Evolutionary conservation across 352 stramenopile genomes (phyloP).

Genomic region (Pilasporangium apinafurcum): DNA sequence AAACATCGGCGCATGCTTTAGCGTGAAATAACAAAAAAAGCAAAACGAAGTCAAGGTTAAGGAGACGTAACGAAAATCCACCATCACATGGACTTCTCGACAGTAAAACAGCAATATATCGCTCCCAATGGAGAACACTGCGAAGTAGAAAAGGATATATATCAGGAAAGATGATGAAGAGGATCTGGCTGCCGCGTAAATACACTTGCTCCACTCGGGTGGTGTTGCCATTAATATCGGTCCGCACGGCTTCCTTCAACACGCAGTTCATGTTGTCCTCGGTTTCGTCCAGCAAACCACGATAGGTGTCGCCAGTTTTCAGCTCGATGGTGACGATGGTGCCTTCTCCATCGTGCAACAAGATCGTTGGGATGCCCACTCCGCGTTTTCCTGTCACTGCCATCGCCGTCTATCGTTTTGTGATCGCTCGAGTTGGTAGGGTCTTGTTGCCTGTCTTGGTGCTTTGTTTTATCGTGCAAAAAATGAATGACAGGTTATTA

Average conservation of each 20-base stretch:
- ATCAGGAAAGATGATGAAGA: slow-evolving; percentile 85
- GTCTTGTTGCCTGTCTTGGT: no score
- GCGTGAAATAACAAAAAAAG: slow-evolving; percentile 33
- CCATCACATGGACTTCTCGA: no score
- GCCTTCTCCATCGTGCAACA: slow-evolving; percentile 82
- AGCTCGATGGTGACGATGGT: slow-evolving; percentile 87
- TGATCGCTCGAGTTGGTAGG: no score
- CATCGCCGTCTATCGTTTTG: slow-evolving; percentile 23
- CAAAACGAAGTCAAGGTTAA: slow-evolving; percentile 11
- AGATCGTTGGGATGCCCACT: slow-evolving; percentile 78
- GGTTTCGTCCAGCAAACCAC: slow-evolving; percentile 78
- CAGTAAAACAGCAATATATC: neutral
- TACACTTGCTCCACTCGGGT: slow-evolving; percentile 80
- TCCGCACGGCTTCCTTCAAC: slow-evolving; percentile 82
- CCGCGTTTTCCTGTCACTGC: slow-evolving; percentile 81
- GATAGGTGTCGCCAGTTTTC: slow-evolving; percentile 82
- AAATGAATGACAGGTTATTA: neutral
- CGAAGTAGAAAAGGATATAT: slow-evolving; percentile 72
- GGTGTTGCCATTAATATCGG: slow-evolving; percentile 75
- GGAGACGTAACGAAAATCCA: slow-evolving; percentile 6
- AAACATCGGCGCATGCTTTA: slow-evolving; percentile 86
- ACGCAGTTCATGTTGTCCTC: slow-evolving; percentile 91
- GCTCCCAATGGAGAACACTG: slow-evolving; percentile 4
- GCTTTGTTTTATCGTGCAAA: slow-evolving; percentile 2
- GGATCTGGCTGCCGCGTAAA: slow-evolving; percentile 79